A percentile compares a stretch with the other conserved stretches of the same genome.
Conservation (phyloP, 805 yeast genomes). For the Candida stauntonica region DNA sequence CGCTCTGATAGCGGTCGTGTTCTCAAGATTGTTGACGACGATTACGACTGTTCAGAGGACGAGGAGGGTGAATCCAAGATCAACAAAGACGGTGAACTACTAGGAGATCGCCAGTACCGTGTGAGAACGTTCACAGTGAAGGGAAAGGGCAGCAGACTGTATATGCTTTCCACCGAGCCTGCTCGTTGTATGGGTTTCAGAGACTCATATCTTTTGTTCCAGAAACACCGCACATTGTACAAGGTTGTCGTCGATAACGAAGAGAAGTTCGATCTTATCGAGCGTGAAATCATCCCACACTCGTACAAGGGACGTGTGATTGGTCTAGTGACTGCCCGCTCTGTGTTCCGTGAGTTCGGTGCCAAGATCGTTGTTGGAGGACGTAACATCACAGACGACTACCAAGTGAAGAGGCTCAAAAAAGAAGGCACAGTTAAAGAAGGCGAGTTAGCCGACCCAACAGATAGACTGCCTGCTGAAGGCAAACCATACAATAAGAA, state of each 20-base stretch:
- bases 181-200: conserved; percentile 93
- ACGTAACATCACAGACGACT: conserved; percentile 77
- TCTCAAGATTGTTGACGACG: conserved; percentile 63
- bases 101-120: conserved; percentile 71
- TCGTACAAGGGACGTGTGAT: conserved; percentile 89
- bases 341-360: conserved; percentile 89
- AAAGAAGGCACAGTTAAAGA: conserved; percentile 56
- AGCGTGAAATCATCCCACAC: conserved; percentile 76
- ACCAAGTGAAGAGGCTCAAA: conserved; percentile 58
- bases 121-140: conserved; percentile 60
- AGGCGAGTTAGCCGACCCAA: conserved; percentile 70
- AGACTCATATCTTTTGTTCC: conserved; percentile 85
- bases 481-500: conserved; percentile 42
- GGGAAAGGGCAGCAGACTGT: conserved; percentile 61
- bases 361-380: conserved; percentile 80
- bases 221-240: conserved; percentile 72
- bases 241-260: conserved; percentile 70
- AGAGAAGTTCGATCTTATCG: conserved; percentile 79
- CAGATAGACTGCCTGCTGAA: conserved; percentile 41
- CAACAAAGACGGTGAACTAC: conserved; percentile 57
- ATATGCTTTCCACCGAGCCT: conserved; percentile 93
- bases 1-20: conserved; percentile 69
- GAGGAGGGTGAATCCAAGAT: conserved; percentile 75
- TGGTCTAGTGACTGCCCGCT: conserved; percentile 85
- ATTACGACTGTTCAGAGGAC: conserved; percentile 72